Evolutionary conservation across 108 stramenopile species (phyloP), one percentile per base, ranked within the genome.

Genomic region (Ochromonas danica): DNA sequence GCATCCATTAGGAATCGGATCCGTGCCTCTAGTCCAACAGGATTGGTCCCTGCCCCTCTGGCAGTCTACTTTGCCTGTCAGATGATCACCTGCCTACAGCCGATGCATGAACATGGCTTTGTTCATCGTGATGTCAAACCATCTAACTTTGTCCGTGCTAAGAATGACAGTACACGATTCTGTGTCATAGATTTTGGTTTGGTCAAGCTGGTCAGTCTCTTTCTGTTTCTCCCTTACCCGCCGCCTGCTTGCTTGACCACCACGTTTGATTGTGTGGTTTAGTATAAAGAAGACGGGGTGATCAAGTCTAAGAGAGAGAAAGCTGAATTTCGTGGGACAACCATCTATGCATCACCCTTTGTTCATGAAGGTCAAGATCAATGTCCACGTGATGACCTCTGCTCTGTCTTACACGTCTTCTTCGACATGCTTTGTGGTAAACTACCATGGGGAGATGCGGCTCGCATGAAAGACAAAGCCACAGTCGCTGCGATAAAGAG

Each of bases 121-220:
- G 36, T 85, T 22, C 83, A 85, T 81, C 33, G 84, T 1, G 84
- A 85, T 39, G 83, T 85, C 14, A 85, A 85, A 60, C 84, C 84
- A 0, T 77, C 83, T 35, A 85, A 85, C 40, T 85, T 85, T 45
- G 84, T 85, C 17, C 35, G 84, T 1, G 39, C 77, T 39, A 71
- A 61, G 3, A 71, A 83, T 61, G 71, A 62, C 38, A 80, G 35
- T 27, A 83, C 72, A 28, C 38, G 83, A 71, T 83, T 85, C 39
- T 80, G 80, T 80, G 35, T 84, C 39, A 83, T 85, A 3, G 84
- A 85, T 62, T 85, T 85, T 61, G 84, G 83, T 79, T 40, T 82
- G 78, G 6, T 70, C 63, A 79, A 36, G 38, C 77, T 30, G 84
- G 81, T 39, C 82, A 80, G 40, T 42, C 28, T 10, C 14, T 57